These are phyloP conservation scores for Oldenlandia corymbosa DNA, from an alignment of 257 asterid genomes.

Conservation along the genomic window DNA sequence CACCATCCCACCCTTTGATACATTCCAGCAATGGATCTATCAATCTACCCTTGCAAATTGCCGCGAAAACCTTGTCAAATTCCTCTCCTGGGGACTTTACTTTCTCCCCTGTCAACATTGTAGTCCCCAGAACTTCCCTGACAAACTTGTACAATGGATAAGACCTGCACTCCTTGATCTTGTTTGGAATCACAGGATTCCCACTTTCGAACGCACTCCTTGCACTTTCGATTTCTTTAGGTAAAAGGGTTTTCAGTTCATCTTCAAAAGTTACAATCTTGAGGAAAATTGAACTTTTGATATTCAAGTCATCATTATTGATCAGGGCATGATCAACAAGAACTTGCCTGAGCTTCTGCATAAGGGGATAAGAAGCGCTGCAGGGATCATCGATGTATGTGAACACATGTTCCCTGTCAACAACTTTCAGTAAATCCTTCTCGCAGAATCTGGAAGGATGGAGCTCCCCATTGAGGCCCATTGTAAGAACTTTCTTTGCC, in stretches of 20 bases:
- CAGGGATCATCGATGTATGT: conserved; percentile 25
- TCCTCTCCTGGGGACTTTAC: conserved; percentile 24
- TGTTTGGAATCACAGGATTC: conserved; percentile 13
- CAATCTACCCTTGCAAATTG: conserved; percentile 19
- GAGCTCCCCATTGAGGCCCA: conserved; percentile 17
- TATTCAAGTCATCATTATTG: conserved; percentile 1
- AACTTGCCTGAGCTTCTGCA: conserved; percentile 26
- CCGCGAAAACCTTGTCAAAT: conserved; percentile 26
- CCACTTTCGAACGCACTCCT: conserved; percentile 15
- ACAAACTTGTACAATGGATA: conserved; percentile 24
- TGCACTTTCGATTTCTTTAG: conserved; percentile 21
- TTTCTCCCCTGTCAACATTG: conserved; percentile 22
- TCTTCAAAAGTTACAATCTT: conserved; percentile 23
- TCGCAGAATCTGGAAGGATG: conserved; percentile 27
- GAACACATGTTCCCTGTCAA: conserved; percentile 16
- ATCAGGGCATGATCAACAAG: conserved; percentile 24
- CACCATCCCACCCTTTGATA: conserved; percentile 26
- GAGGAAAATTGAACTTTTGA: conserved; percentile 13
- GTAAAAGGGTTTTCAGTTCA: conserved; percentile 20
- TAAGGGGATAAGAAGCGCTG: conserved; percentile 22
- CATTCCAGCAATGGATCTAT: conserved; percentile 22
- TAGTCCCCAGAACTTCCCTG: conserved; percentile 17
- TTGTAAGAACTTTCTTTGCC: conserved; percentile 18
- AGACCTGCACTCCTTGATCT: conserved; percentile 27
- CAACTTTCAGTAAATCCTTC: conserved; percentile 20